Conservation (phyloP, 2,329 filamentous ascomycete genomes). For the Shiraia sp. region DNA sequence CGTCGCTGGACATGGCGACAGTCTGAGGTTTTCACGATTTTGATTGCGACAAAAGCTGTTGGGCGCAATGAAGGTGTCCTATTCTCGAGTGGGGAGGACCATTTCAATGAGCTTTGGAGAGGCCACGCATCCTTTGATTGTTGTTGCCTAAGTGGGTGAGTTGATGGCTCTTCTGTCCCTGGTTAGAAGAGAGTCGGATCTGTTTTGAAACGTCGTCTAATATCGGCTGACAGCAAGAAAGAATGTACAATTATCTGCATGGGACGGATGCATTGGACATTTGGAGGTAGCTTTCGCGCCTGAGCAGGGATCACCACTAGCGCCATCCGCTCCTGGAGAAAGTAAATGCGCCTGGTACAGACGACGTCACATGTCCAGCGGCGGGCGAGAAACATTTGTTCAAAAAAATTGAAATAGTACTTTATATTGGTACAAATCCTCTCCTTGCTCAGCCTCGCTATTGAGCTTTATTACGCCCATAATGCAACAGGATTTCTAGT, state of each 20-base stretch:
- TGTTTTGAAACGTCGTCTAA: too few species aligned
- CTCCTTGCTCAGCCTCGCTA: conserved; percentile 15
- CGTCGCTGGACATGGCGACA: conserved; percentile 35
- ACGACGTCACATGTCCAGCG: not conserved
- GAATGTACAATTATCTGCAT: too few species aligned
- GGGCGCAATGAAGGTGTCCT: conserved; percentile 23
- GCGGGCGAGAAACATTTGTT: not conserved
- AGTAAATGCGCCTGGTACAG: not conserved
- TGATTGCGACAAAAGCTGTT: conserved; percentile 18
- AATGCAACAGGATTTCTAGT: conserved; percentile 39
- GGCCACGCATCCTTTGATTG: conserved; percentile 30
- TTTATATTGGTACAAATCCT: conserved; percentile 18
- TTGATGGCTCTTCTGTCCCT: too few species aligned
- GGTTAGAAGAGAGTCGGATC: too few species aligned
- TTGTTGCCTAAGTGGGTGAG: conserved; percentile 9
- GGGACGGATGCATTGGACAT: too few species aligned
- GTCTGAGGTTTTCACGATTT: conserved; percentile 2
- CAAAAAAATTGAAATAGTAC: conserved; percentile 3
- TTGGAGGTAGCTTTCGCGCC: too few species aligned
- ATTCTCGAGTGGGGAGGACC: conserved; percentile 27
- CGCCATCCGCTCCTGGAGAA: too few species aligned
- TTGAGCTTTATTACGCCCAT: conserved; percentile 26
- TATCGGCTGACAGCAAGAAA: too few species aligned
- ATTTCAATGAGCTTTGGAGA: conserved; percentile 27
- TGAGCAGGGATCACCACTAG: too few species aligned